Percentiles rank a stretch among this genome's conserved stretches.
Evolutionary conservation across 1,139 yeast species (phyloP).

Genomic region (Taiozyma sp.): DNA sequence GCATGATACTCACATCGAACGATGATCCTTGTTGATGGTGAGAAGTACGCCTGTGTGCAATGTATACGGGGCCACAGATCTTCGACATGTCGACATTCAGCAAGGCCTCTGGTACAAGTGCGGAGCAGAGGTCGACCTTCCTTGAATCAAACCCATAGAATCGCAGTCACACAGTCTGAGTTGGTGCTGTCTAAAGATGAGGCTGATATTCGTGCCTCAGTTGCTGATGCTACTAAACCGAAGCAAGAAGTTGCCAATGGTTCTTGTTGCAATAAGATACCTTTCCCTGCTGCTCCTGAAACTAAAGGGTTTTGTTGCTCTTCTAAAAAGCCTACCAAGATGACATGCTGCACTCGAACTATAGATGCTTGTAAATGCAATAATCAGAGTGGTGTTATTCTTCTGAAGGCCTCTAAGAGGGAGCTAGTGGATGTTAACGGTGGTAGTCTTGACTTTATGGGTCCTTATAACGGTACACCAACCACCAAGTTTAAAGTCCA

Average conservation of each 20-base stretch:
- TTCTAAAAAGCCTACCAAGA: not conserved
- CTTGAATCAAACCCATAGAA: slow-evolving; percentile 42
- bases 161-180: slow-evolving; percentile 36
- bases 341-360: slow-evolving; percentile 4
- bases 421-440: slow-evolving; percentile 44
- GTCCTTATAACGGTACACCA: slow-evolving; percentile 17
- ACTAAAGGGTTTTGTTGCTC: slow-evolving; percentile 1
- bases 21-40: slow-evolving; percentile 85
- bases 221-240: not conserved
- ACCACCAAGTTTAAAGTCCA: slow-evolving; percentile 15
- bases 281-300: not conserved
- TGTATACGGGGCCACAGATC: slow-evolving; percentile 95
- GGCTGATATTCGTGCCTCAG: slow-evolving; percentile 9
- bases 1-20: not conserved
- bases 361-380: slow-evolving; percentile 2
- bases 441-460: slow-evolving; percentile 24
- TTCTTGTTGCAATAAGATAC: not conserved
- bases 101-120: slow-evolving; percentile 50
- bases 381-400: slow-evolving; percentile 27
- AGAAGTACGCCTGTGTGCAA: slow-evolving; percentile 82
- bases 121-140: slow-evolving; percentile 50
- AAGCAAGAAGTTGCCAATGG: not conserved
- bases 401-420: slow-evolving; percentile 41
- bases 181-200: slow-evolving; percentile 13
- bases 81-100: slow-evolving; percentile 78